These are phyloP conservation scores for Solanum aculeatissimum DNA, from an alignment of 305 asterid genomes.

Conservation along the genomic window DNA sequence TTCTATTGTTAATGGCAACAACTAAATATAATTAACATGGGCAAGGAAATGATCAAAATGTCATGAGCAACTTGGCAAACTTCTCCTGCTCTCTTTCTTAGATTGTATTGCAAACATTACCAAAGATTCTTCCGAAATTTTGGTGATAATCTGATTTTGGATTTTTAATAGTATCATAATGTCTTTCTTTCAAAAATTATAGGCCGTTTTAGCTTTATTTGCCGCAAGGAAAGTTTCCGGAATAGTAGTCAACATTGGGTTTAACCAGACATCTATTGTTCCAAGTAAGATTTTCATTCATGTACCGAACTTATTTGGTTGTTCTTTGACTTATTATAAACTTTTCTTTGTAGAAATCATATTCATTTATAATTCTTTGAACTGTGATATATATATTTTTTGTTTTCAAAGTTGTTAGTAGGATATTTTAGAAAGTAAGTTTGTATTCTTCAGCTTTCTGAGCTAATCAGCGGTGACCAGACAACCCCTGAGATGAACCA, in stretches of 20 bases:
- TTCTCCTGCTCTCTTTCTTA: background rate
- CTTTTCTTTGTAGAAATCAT: background rate
- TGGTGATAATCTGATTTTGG: background rate
- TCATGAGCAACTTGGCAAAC: background rate
- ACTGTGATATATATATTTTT: background rate
- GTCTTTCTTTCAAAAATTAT: conserved; percentile 6
- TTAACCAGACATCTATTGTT: conserved; percentile 84
- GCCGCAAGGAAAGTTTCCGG: conserved; percentile 89
- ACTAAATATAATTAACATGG: background rate
- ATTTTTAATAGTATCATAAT: background rate
- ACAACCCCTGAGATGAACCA: background rate
- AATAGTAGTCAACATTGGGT: conserved; percentile 90
- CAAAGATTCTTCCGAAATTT: background rate
- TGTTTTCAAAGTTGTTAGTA: background rate
- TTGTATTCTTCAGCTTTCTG: background rate
- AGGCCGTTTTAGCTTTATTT: conserved; percentile 93
- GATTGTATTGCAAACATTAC: background rate
- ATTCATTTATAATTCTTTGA: background rate
- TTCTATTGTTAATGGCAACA: background rate
- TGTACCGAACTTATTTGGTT: background rate
- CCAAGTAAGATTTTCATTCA: conserved; percentile 51
- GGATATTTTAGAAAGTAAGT: background rate
- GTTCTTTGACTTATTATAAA: background rate
- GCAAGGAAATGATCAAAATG: background rate
- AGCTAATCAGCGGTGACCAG: background rate